phyloP scores from a whole-genome alignment of 805 yeast species.

The Blastobotrys muscicola region DNA sequence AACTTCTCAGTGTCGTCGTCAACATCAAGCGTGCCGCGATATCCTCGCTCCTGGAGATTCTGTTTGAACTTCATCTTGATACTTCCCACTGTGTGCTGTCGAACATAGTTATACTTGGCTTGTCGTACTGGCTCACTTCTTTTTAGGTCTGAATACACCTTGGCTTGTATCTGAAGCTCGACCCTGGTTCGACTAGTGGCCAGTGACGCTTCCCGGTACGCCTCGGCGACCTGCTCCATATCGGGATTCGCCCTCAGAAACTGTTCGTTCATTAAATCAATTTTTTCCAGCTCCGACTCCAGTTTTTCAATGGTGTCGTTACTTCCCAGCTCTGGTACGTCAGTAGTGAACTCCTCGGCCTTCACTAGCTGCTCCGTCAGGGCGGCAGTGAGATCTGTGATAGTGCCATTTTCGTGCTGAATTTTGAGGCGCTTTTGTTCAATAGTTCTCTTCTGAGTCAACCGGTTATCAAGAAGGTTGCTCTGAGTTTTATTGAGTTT shows the following conservation, averaged over 20 bases:
- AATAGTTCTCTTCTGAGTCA: not conserved
- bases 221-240: no score
- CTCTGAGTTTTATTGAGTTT: not conserved
- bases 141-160: no score
- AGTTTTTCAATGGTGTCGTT: not conserved
- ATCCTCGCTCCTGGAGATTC: constrained; percentile 46
- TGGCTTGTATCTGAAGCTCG: no score
- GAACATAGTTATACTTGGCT: no score
- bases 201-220: no score
- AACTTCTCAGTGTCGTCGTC: constrained; percentile 34
- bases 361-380: not conserved
- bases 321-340: not conserved
- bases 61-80: constrained; percentile 22
- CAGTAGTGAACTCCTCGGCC: not conserved
- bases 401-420: no score
- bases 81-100: no score
- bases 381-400: no score
- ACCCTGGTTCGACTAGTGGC: no score
- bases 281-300: not conserved
- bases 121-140: no score
- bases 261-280: constrained; percentile 4
- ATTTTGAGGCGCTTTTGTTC: not conserved
- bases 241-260: no score
- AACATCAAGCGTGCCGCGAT: constrained; percentile 61
- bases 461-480: not conserved